phyloP scores from a whole-genome alignment of 305 asterid genomes.

The Fraxinus sp. region DNA sequence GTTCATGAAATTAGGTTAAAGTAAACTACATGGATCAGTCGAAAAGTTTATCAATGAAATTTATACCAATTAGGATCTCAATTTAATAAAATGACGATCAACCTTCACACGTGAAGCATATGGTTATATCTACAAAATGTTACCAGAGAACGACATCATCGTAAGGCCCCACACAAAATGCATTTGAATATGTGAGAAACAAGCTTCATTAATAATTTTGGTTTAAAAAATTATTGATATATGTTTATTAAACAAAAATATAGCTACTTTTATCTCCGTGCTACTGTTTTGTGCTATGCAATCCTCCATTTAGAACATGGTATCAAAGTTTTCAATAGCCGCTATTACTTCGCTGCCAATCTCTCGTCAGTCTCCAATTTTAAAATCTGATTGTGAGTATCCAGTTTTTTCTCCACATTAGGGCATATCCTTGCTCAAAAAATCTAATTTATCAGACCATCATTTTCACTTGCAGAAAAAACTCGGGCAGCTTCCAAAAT shows the following conservation, averaged over 20 bases:
- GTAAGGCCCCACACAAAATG: background rate
- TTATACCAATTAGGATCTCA: background rate
- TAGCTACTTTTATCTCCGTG: background rate
- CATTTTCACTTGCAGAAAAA: background rate
- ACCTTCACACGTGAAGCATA: background rate
- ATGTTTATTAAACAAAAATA: background rate
- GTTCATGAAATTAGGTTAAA: background rate
- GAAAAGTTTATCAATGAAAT: background rate
- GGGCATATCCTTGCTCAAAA: background rate
- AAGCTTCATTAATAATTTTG: background rate
- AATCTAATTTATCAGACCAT: background rate
- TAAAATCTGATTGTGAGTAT: background rate
- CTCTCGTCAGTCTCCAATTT: background rate
- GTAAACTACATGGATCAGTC: background rate
- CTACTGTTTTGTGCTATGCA: background rate
- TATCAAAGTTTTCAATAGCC: background rate
- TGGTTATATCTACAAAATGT: background rate
- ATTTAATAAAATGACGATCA: background rate
- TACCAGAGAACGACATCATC: background rate
- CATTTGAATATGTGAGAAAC: background rate
- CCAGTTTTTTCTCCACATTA: background rate
- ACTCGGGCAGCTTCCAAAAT: conserved; percentile 7
- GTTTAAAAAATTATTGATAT: background rate
- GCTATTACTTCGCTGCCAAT: background rate
- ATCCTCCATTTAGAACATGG: background rate